phyloP scores from a whole-genome alignment of 148 eudicot species.

The Vaccinium darrowii region DNA sequence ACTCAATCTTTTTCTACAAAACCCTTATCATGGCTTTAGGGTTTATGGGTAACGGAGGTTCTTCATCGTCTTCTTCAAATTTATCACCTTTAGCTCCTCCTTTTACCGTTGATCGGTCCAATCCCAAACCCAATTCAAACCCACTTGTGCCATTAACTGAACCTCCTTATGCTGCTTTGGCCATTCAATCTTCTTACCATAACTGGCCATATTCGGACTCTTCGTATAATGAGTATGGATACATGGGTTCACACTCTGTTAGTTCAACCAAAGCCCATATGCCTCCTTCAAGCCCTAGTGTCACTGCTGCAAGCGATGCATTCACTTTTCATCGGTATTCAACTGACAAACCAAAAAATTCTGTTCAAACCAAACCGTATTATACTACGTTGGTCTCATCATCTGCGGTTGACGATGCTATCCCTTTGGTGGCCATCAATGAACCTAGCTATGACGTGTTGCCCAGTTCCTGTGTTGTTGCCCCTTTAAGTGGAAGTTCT shows the following conservation, averaged over 20 bases:
- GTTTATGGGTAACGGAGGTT: slow-evolving; percentile 47
- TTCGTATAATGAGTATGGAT: slow-evolving; percentile 34
- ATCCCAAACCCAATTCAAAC: slow-evolving; percentile 47
- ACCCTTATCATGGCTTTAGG: slow-evolving; percentile 55
- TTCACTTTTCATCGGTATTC: slow-evolving; percentile 42
- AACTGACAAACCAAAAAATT: slow-evolving; percentile 18
- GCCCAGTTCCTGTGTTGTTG: slow-evolving; percentile 31
- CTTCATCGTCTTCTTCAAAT: slow-evolving; percentile 58
- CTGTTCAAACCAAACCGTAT: slow-evolving; percentile 40
- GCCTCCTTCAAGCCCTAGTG: slow-evolving; percentile 28
- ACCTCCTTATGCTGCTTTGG: slow-evolving; percentile 30
- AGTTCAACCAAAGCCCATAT: slow-evolving; percentile 24
- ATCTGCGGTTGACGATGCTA: slow-evolving; percentile 35
- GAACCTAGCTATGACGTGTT: slow-evolving; percentile 41
- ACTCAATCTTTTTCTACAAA: neutral
- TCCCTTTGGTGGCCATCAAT: slow-evolving; percentile 26
- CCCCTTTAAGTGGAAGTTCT: slow-evolving; percentile 29
- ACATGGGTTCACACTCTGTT: slow-evolving; percentile 31
- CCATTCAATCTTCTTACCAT: slow-evolving; percentile 37
- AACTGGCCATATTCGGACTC: slow-evolving; percentile 48
- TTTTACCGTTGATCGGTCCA: slow-evolving; percentile 61
- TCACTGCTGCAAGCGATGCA: slow-evolving; percentile 24
- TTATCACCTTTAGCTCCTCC: slow-evolving; percentile 89
- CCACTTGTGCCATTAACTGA: slow-evolving; percentile 38
- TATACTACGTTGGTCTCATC: slow-evolving; percentile 42